Base-by-base conservation (phyloP, 2,329 filamentous ascomycete genomes). In the Colletotrichum liriopes region DNA sequence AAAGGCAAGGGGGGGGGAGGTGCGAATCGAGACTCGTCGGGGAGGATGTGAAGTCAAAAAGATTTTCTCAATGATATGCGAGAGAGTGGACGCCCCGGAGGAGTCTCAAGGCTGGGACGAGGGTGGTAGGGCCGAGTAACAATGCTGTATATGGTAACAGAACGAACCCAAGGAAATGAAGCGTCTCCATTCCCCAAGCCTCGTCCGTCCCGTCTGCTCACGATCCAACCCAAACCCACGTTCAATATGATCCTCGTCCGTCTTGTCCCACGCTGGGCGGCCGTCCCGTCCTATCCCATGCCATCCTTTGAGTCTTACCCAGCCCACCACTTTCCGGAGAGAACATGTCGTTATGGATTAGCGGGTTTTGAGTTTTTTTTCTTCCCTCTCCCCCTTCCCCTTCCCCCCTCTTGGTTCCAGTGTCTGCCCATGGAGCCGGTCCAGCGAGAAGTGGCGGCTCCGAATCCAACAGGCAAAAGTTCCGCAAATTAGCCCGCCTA, bases 1-100 rank as follows among this genome's bases (percentile, higher is more conserved):
- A 11, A 41, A 20, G 20, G 20, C n/a, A 74, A 75, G 76, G 74
- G 61, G n/a, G 65, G 72, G 23, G 56, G 20, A 26, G 51, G 45
- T 37, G 59, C 63, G 45, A 35, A 32, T 26, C 55, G n/a, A 60
- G 51, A 62, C 51, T 49, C 12, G 26, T 49, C 45, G 29, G 59
- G 26, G 16, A 62, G 32, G 47, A 16, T 6, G n/a, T 51, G 45
- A 41, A 29, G 32, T 39, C 47, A 14, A 26, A 60, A 62, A 16
- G 20, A 39, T 49, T 62, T 62, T 41, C 45, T 62, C n/a, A 39
- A 39, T 18, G 60, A 63, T 14, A 63, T 63, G 47, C 45, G n/a
- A 63, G n/a, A 29, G 52, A 63, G 60, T 63, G 60, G n/a, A 52
- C 18, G 60, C 45, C n/a, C 16, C 6, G 23, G 23, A 39, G 60